A percentile compares a stretch with the other conserved stretches of the same genome.
phyloP scores from a whole-genome alignment of 306 rosid species.

The Calophaca sinica region DNA sequence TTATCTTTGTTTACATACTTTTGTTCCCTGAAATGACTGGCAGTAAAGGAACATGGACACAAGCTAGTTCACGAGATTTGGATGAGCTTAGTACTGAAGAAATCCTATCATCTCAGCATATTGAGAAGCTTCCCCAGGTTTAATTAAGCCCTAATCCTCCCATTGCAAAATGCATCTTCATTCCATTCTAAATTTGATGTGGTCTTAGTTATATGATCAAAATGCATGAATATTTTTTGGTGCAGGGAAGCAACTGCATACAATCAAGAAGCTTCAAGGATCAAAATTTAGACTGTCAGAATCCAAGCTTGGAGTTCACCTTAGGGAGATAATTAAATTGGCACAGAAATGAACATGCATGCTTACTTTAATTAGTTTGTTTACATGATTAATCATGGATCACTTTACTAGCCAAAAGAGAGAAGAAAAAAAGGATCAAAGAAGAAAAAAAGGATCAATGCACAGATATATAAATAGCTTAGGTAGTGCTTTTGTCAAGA shows the following conservation, averaged over 20 bases:
- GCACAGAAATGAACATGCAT: conserved; percentile 52
- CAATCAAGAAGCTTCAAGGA: conserved; percentile 56
- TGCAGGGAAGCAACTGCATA: conserved; percentile 61
- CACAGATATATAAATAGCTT: conserved; percentile 47
- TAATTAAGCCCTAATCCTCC: neutral
- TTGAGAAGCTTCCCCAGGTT: conserved; percentile 58
- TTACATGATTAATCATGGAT: conserved; percentile 36
- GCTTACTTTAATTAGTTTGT: conserved; percentile 19
- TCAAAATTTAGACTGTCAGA: conserved; percentile 50
- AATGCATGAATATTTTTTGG: conserved; percentile 31
- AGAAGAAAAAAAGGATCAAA: neutral
- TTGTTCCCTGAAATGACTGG: conserved; percentile 30
- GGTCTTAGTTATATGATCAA: neutral
- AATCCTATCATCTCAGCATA: conserved; percentile 53
- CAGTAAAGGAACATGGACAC: conserved; percentile 62
- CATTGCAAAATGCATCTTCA: too few relatives aligned
- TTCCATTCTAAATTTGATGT: too few relatives aligned
- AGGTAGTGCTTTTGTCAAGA: conserved; percentile 53
- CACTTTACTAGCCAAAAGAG: conserved; percentile 30
- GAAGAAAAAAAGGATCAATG: neutral
- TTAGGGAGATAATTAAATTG: conserved; percentile 65
- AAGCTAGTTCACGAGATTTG: conserved; percentile 47
- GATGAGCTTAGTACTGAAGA: conserved; percentile 52
- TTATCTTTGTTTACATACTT: conserved; percentile 3
- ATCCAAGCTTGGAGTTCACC: conserved; percentile 77